Evolutionary conservation across 306 rosid genomes (phyloP).

Genomic region (Vigna nakashimae): DNA sequence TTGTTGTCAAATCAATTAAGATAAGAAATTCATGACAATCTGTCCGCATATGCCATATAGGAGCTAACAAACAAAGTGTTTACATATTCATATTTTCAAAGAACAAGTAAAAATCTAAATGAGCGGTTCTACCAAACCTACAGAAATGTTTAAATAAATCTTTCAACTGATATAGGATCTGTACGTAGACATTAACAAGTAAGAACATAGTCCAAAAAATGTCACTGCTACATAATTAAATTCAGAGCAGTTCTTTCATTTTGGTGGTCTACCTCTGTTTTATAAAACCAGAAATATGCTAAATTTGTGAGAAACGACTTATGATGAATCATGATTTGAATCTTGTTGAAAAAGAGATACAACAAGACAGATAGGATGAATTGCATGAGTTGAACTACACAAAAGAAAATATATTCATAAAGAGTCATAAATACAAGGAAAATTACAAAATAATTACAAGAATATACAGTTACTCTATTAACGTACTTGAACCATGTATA

Average conservation of each 20-base stretch:
- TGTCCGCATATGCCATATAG: constrained; percentile 31
- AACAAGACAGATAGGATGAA: neutral
- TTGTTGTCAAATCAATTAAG: constrained; percentile 28
- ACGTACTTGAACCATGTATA: neutral
- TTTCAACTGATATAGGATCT: constrained; percentile 6
- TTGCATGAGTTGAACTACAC: neutral
- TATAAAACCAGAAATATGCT: neutral
- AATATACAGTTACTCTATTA: constrained; percentile 1
- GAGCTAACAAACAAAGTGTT: constrained; percentile 27
- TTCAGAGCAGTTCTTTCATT: neutral
- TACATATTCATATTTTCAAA: neutral
- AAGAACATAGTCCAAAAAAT: constrained; percentile 32
- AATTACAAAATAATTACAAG: neutral
- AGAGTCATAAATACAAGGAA: neutral
- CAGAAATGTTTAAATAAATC: constrained; percentile 22
- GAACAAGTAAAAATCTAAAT: neutral
- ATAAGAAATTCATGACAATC: neutral
- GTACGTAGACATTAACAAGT: neutral
- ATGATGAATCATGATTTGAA: constrained; percentile 26
- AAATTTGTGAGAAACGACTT: constrained; percentile 7
- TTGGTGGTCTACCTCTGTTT: constrained; percentile 1
- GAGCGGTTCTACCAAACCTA: constrained; percentile 9
- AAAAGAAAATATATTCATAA: neutral
- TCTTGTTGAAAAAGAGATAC: neutral
- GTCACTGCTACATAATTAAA: constrained; percentile 18